Conservation (phyloP, 257 asterid species). For the Solanum acaule region DNA sequence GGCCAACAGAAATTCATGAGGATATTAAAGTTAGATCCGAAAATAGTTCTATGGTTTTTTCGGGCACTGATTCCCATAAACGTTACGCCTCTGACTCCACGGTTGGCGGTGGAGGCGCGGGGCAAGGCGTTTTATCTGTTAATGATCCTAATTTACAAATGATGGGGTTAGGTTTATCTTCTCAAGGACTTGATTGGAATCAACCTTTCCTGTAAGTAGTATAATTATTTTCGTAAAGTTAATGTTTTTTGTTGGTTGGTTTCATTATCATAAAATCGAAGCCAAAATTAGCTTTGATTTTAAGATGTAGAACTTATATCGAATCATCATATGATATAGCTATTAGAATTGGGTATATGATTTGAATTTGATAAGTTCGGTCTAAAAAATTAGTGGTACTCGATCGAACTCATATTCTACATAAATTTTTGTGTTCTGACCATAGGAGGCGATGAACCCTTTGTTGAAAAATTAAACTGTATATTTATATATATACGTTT, state of each 20-base stretch:
- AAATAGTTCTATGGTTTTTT: constrained; percentile 19
- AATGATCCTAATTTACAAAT: constrained; percentile 45
- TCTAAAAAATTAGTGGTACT: not conserved
- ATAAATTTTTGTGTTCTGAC: not conserved
- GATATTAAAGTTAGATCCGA: constrained; percentile 37
- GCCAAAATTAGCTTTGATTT: not conserved
- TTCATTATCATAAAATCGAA: not conserved
- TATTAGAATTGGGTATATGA: not conserved
- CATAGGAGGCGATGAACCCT: not conserved
- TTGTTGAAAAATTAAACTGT: not conserved
- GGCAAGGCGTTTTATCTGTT: constrained; percentile 7
- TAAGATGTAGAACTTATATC: not conserved
- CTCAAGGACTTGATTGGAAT: constrained; percentile 69
- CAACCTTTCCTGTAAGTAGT: not conserved
- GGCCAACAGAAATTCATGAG: constrained; percentile 49
- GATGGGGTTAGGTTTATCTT: constrained; percentile 66
- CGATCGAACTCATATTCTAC: not conserved
- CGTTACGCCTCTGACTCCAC: constrained; percentile 20
- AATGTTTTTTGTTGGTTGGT: not conserved
- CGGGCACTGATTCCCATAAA: not conserved
- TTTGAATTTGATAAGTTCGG: not conserved
- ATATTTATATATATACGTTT: not conserved
- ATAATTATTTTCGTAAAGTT: not conserved
- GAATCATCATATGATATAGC: not conserved
- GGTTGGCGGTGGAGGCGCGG: not conserved